These are phyloP conservation scores for Lumnitzera racemosa DNA, from an alignment of 345 rosid genomes.

Conservation along the genomic window DNA sequence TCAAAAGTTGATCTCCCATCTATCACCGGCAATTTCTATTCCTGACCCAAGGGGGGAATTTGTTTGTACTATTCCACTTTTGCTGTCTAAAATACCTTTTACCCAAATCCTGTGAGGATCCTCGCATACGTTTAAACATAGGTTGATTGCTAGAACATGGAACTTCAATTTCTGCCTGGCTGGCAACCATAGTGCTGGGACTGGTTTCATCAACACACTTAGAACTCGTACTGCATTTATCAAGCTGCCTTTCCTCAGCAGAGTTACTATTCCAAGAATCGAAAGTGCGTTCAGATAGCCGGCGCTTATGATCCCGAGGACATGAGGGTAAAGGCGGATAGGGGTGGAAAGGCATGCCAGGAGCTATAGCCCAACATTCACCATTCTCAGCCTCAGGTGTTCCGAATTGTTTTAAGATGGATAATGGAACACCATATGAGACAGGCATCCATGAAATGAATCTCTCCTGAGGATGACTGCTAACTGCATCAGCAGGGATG, in stretches of 20 bases:
- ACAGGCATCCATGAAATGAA: slow-evolving; percentile 57
- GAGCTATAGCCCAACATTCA: slow-evolving; percentile 66
- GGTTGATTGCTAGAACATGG: slow-evolving; percentile 26
- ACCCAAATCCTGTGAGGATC: slow-evolving; percentile 49
- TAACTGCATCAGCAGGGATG: slow-evolving; percentile 26
- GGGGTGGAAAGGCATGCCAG: slow-evolving; percentile 79
- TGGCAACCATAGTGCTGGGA: slow-evolving; percentile 24
- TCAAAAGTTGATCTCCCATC: slow-evolving; percentile 18
- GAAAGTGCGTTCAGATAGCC: slow-evolving; percentile 15
- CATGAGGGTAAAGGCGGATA: slow-evolving; percentile 79
- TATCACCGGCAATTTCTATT: slow-evolving; percentile 33
- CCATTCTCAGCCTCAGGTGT: slow-evolving; percentile 34
- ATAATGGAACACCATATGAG: slow-evolving; percentile 80
- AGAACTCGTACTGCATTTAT: slow-evolving; percentile 4
- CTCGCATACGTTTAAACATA: slow-evolving; percentile 40
- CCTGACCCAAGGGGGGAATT: slow-evolving; percentile 56
- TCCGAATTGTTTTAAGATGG: slow-evolving; percentile 54
- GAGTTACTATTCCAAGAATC: slow-evolving; percentile 13
- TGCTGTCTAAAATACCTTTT: slow-evolving; percentile 76
- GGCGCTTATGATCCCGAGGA: slow-evolving; percentile 35
- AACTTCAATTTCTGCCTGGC: slow-evolving; percentile 22
- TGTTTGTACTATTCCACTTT: slow-evolving; percentile 35
- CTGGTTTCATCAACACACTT: slow-evolving; percentile 17
- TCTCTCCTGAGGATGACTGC: slow-evolving; percentile 48
- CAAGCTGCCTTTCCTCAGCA: slow-evolving; percentile 11